Percentiles rank a stretch among this genome's conserved stretches.
Conservation (phyloP, 1,139 yeast species). For the Candida sanyaensis region DNA sequence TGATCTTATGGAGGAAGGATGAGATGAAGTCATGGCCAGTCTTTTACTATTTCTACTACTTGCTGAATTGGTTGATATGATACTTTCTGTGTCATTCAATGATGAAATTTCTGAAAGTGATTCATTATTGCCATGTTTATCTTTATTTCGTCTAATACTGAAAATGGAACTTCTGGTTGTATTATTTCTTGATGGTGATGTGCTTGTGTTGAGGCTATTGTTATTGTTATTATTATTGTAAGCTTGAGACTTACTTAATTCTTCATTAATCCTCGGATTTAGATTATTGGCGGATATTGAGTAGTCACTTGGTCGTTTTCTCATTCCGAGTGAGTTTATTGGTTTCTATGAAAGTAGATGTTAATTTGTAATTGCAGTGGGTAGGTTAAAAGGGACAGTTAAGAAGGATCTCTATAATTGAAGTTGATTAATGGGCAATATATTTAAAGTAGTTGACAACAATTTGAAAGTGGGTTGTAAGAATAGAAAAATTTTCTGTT, state of each 20-base stretch:
- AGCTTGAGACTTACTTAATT: constrained; percentile 35
- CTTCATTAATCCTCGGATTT: constrained; percentile 31
- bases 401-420: not conserved
- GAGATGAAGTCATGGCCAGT: constrained; percentile 5
- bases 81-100: constrained; percentile 33
- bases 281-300: constrained; percentile 14
- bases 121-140: constrained; percentile 21
- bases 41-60: constrained; percentile 36
- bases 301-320: constrained; percentile 26
- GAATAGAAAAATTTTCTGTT: too few species aligned
- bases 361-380: not conserved
- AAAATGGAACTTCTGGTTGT: constrained; percentile 44
- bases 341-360: not conserved
- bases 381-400: not conserved
- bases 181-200: constrained; percentile 5
- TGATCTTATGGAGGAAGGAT: constrained; percentile 2
- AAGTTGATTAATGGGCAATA: not conserved
- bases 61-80: constrained; percentile 23
- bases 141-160: constrained; percentile 33
- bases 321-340: constrained; percentile 16
- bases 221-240: constrained; percentile 19
- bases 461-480: not conserved
- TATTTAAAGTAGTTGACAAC: not conserved
- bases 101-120: constrained; percentile 37
- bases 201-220: constrained; percentile 11